These are phyloP conservation scores for Kodamaea hsintzibuensis DNA, from an alignment of 805 yeast genomes.

Conservation along the genomic window DNA sequence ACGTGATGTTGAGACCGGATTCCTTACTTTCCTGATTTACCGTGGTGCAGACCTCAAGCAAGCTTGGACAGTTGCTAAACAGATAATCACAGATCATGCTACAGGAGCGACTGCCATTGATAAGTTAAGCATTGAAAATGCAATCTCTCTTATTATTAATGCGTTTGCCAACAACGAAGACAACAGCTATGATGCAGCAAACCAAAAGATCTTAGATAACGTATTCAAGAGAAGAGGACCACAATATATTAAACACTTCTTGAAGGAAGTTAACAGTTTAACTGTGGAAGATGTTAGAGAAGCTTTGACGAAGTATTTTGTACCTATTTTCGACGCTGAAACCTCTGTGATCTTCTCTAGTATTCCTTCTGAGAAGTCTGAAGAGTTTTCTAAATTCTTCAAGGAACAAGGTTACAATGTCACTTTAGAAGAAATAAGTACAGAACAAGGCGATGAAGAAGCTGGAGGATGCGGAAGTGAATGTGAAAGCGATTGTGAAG, in stretches of 20 bases:
- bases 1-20: slow-evolving; percentile 64
- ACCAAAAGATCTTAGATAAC: slow-evolving; percentile 63
- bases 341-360: slow-evolving; percentile 65
- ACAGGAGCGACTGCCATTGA: slow-evolving; percentile 58
- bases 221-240: slow-evolving; percentile 72
- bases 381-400: slow-evolving; percentile 49
- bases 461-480: slow-evolving; percentile 1
- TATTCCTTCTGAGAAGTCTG: slow-evolving; percentile 67
- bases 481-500: slow-evolving; percentile 2
- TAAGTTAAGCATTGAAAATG: slow-evolving; percentile 60
- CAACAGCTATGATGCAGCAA: slow-evolving; percentile 66
- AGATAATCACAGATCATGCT: slow-evolving; percentile 62
- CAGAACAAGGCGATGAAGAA: slow-evolving; percentile 10
- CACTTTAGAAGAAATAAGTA: slow-evolving; percentile 52
- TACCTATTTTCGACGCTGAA: slow-evolving; percentile 60
- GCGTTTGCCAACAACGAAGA: slow-evolving; percentile 67
- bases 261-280: slow-evolving; percentile 53
- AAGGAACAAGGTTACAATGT: slow-evolving; percentile 59
- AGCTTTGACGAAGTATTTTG: slow-evolving; percentile 57
- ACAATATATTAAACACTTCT: slow-evolving; percentile 53
- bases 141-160: slow-evolving; percentile 75
- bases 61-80: slow-evolving; percentile 61
- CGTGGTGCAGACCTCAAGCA: slow-evolving; percentile 81
- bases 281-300: slow-evolving; percentile 53
- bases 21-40: slow-evolving; percentile 64